Evolutionary conservation across 768 basidiomycete species (phyloP).

Genomic region (Lactarius evosmus): DNA sequence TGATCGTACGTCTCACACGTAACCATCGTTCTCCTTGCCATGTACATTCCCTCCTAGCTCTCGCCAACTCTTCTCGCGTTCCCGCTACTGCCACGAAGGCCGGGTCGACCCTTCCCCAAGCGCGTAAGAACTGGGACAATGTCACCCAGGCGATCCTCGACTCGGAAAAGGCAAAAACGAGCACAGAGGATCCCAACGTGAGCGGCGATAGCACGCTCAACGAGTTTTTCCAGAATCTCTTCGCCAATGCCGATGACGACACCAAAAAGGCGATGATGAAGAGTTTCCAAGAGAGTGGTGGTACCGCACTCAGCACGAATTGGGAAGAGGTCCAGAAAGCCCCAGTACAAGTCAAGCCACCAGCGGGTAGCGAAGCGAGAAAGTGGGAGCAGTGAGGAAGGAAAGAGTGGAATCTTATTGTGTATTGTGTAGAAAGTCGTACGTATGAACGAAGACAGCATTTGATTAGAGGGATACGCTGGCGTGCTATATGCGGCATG

Average conservation of each 20-base stretch:
- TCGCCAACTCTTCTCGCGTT: constrained; percentile 32
- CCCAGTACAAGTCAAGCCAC: constrained; percentile 75
- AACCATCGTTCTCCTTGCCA: constrained; percentile 3
- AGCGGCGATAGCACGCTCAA: constrained; percentile 88
- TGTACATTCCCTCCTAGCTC: constrained; percentile 29
- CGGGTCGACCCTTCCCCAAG: constrained; percentile 39
- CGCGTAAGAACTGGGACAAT: constrained; percentile 86
- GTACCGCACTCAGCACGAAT: constrained; percentile 93
- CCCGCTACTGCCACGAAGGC: constrained; percentile 33
- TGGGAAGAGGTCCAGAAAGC: constrained; percentile 84
- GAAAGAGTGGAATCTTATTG: constrained; percentile 11
- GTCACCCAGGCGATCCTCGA: constrained; percentile 66
- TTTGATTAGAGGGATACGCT: neutral
- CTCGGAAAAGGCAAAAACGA: constrained; percentile 63
- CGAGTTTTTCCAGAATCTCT: constrained; percentile 88
- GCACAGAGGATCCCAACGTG: constrained; percentile 81
- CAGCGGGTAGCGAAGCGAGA: constrained; percentile 80
- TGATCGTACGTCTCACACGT: constrained; percentile 53
- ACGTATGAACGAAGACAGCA: neutral
- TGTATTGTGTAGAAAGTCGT: constrained; percentile 15
- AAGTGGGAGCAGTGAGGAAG: constrained; percentile 49
- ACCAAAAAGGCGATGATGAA: constrained; percentile 97
- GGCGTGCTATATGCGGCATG: neutral
- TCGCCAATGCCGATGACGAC: constrained; percentile 85
- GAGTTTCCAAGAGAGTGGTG: constrained; percentile 92